A percentile compares a stretch with the other conserved stretches of the same genome.
phyloP scores from a whole-genome alignment of 2,329 filamentous ascomycete species.

The Nemania abortiva region DNA sequence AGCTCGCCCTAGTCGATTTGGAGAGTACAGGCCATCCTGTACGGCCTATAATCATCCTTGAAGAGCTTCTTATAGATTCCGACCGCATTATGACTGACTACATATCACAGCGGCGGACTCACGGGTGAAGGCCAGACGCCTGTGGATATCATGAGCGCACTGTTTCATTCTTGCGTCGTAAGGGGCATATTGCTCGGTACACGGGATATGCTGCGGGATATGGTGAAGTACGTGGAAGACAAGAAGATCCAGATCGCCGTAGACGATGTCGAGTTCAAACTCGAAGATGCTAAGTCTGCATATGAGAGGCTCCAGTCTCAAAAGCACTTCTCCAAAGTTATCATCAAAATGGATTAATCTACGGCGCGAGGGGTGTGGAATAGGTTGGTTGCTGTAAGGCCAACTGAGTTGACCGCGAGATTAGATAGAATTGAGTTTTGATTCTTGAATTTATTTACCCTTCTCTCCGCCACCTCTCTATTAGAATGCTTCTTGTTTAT shows the following conservation, averaged over 20 bases:
- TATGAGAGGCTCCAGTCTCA: slow-evolving; percentile 38
- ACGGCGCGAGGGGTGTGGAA: neutral
- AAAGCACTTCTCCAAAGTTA: slow-evolving; percentile 41
- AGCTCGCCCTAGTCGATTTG: no score
- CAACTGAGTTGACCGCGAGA: no score
- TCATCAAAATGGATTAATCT: slow-evolving; percentile 31
- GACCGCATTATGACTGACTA: neutral
- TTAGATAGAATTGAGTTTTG: no score
- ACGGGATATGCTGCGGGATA: slow-evolving; percentile 36
- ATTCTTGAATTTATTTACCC: neutral
- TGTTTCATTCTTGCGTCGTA: slow-evolving; percentile 31
- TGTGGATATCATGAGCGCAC: slow-evolving; percentile 27
- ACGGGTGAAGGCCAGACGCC: neutral
- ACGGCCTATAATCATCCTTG: neutral
- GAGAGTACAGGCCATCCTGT: neutral
- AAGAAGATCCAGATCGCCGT: slow-evolving; percentile 36
- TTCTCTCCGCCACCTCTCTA: neutral
- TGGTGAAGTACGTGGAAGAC: slow-evolving; percentile 38
- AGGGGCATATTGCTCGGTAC: slow-evolving; percentile 38
- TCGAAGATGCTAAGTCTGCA: slow-evolving; percentile 36
- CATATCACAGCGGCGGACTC: neutral
- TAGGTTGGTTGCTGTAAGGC: no score
- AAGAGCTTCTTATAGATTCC: neutral
- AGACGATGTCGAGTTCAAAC: slow-evolving; percentile 34
- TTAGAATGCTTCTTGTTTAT: neutral